These are phyloP conservation scores for Corchorus olitorius DNA, from an alignment of 345 rosid species.

Conservation along the genomic window DNA sequence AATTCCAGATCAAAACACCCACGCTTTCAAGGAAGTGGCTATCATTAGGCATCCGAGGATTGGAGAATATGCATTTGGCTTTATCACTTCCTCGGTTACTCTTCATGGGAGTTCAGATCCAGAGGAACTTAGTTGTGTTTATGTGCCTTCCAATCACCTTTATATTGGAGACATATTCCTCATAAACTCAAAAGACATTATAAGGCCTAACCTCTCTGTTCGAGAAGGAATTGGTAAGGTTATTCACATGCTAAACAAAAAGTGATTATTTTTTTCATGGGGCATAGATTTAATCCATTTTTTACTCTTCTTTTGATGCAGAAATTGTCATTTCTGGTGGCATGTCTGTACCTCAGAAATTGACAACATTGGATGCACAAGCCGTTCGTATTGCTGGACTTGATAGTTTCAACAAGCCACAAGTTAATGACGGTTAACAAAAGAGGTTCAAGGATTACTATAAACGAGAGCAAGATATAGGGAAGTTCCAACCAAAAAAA, in stretches of 20 bases:
- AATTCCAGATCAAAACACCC: slow-evolving; percentile 59
- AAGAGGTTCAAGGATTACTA: neutral
- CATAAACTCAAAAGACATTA: slow-evolving; percentile 57
- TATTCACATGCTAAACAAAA: neutral
- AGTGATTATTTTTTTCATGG: neutral
- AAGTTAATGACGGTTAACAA: slow-evolving; percentile 11
- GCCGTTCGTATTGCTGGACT: slow-evolving; percentile 31
- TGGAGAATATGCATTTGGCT: slow-evolving; percentile 72
- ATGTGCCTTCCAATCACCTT: slow-evolving; percentile 70
- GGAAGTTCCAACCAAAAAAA: no score
- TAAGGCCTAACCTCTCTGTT: slow-evolving; percentile 68
- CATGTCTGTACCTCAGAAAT: slow-evolving; percentile 61
- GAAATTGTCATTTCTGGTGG: slow-evolving; percentile 76
- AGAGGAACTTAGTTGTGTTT: slow-evolving; percentile 69
- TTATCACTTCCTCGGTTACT: slow-evolving; percentile 62
- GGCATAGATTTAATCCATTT: neutral
- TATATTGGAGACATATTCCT: slow-evolving; percentile 69
- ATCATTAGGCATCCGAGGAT: slow-evolving; percentile 69
- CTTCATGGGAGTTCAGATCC: slow-evolving; percentile 58
- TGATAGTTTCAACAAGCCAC: slow-evolving; percentile 39
- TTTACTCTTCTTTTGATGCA: slow-evolving; percentile 26
- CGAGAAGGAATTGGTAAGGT: slow-evolving; percentile 65
- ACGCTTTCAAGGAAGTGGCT: slow-evolving; percentile 81
- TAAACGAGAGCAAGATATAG: no score
- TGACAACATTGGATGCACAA: slow-evolving; percentile 48